Conservation (phyloP, 495 filamentous ascomycete genomes). For the Trichoderma orchidacearum region DNA sequence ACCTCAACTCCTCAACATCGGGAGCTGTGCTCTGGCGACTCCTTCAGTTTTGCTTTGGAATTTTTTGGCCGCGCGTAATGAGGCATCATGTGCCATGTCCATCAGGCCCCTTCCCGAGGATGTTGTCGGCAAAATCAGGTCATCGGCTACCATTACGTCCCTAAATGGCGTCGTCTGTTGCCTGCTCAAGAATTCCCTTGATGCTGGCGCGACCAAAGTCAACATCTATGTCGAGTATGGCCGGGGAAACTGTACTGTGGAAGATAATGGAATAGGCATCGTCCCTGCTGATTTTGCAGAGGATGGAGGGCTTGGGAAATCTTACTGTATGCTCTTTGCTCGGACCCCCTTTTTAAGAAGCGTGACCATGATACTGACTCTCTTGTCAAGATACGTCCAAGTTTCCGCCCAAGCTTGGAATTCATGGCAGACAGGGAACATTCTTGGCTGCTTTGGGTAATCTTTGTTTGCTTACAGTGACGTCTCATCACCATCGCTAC, state of each 20-base stretch:
- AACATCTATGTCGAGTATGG: slow-evolving; percentile 59
- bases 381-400: slow-evolving; percentile 64
- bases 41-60: neutral
- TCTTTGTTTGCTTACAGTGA: slow-evolving; percentile 64
- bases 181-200: slow-evolving; percentile 75
- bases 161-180: slow-evolving; percentile 60
- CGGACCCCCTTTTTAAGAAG: too few relatives aligned
- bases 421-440: slow-evolving; percentile 56
- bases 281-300: slow-evolving; percentile 52
- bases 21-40: neutral
- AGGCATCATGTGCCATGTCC: slow-evolving; percentile 25
- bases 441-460: slow-evolving; percentile 70
- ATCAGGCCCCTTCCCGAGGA: slow-evolving; percentile 63
- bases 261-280: slow-evolving; percentile 83
- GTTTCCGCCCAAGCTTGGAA: slow-evolving; percentile 24
- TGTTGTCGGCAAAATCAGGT: slow-evolving; percentile 76
- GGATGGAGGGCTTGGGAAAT: slow-evolving; percentile 59
- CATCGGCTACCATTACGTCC: slow-evolving; percentile 63
- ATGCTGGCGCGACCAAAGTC: slow-evolving; percentile 61
- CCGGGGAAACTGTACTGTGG: slow-evolving; percentile 68
- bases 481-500: slow-evolving; percentile 56
- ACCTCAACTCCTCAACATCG: neutral
- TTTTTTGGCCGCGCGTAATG: neutral
- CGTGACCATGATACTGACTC: neutral
- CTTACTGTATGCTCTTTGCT: slow-evolving; percentile 43